A percentile compares a stretch with the other conserved stretches of the same genome.
phyloP scores from a whole-genome alignment of 2,329 filamentous ascomycete species.

The Hypoxylon sp. region DNA sequence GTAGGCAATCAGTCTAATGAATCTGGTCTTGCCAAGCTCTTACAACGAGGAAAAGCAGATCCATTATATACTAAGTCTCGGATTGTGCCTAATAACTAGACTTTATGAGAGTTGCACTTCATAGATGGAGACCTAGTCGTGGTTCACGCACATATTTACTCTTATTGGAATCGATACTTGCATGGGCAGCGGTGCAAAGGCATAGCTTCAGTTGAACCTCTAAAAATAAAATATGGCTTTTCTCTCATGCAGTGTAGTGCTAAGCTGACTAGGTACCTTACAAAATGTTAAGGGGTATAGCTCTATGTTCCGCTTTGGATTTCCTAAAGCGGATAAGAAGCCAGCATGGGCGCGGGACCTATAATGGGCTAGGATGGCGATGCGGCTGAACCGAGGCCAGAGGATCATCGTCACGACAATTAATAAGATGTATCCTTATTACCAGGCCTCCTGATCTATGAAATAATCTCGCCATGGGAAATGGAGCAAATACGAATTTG shows the following conservation, averaged over 20 bases:
- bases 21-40: neutral
- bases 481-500: neutral
- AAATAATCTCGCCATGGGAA: neutral
- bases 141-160: neutral
- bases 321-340: slow-evolving; percentile 16
- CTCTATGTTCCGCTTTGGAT: slow-evolving; percentile 1
- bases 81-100: too few species aligned
- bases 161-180: neutral
- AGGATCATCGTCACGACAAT: neutral
- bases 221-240: neutral
- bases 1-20: neutral
- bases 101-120: neutral
- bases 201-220: neutral
- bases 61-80: slow-evolving; percentile 8
- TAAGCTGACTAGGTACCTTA: neutral
- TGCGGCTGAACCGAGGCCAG: slow-evolving; percentile 20
- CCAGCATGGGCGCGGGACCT: slow-evolving; percentile 12
- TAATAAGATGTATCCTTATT: neutral
- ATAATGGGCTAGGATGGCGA: slow-evolving; percentile 1
- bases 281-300: neutral
- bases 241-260: neutral
- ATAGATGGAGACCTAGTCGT: neutral
- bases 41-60: neutral
- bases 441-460: neutral
- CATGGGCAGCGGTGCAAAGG: neutral